Evolutionary conservation across 768 basidiomycete genomes (phyloP), one percentile per base, ranked within the genome.

Genomic region (Piloderma croceum): DNA sequence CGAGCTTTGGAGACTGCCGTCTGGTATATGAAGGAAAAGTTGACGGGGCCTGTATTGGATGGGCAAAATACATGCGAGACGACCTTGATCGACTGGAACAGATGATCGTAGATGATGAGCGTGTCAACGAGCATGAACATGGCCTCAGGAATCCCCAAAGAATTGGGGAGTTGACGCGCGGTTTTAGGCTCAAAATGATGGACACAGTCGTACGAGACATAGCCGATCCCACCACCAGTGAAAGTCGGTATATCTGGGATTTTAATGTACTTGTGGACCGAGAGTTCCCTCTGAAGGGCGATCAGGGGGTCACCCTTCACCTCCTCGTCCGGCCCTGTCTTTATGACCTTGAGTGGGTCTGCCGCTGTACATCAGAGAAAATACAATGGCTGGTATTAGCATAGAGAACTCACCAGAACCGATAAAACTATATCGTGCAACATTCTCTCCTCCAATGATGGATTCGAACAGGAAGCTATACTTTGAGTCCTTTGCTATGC

Each of bases 81-180:
- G 47, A 97, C 77, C 61, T 96, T 97, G 64, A 98, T 67, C 25
- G 75, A 89, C 62, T 97, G 94, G 70, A 77, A 96, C 44, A 98
- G 81, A 62, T 98, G 96, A 59, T 99, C 96, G 63, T 91, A 98
- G 54, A 98, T 79, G 60, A 99, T 77, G 48, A 99, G 76, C 11
- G 93, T 92, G 61, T 97, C 93, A 50, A 87, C 82, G 36, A 98
- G 77, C 90, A 99, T 96, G 73, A 98, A 97, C 47, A 90, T 73
- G 9, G 93, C 83, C 59, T 99, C 96, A 2, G 96, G 96, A 43
- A 98, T 86, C n/a, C 73, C 71, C 33, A 96, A 69, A 7, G 80
- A 69, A 58, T 97, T 90, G n/a, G 66, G 65, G 19, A 91, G 72
- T 13, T 77, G 70, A 25, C 81, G 71, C 36, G 79, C 79, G 6